Evolutionary conservation across 345 rosid genomes (phyloP).

Genomic region (Noccaea bulbosa): DNA sequence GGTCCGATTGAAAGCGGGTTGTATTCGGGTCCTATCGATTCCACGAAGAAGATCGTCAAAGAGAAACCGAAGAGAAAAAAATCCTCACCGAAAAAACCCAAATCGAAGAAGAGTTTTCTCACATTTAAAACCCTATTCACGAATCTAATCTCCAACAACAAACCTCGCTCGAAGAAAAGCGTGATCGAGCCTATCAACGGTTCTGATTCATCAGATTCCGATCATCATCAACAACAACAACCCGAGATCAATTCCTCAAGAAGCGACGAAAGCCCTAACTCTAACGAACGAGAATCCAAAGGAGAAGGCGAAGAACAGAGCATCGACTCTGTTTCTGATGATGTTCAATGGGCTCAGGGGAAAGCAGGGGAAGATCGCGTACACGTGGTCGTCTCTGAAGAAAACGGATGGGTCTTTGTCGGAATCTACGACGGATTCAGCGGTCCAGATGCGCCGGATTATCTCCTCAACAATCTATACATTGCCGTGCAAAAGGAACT

Average conservation of each 20-base stretch:
- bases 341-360: slow-evolving; percentile 93
- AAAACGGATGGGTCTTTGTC: slow-evolving; percentile 81
- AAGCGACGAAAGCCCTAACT: slow-evolving; percentile 28
- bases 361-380: slow-evolving; percentile 97
- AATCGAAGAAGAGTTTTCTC: slow-evolving; percentile 48
- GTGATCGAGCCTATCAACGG: slow-evolving; percentile 57
- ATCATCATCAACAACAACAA: slow-evolving; percentile 9
- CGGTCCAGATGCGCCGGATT: slow-evolving; percentile 96
- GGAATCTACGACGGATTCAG: slow-evolving; percentile 96
- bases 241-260: slow-evolving; percentile 15
- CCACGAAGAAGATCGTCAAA: slow-evolving; percentile 36
- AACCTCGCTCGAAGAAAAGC: slow-evolving; percentile 48
- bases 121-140: slow-evolving; percentile 46
- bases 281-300: slow-evolving; percentile 16
- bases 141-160: slow-evolving; percentile 53
- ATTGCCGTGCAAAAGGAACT: slow-evolving; percentile 71
- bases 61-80: slow-evolving; percentile 57
- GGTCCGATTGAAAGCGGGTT: slow-evolving; percentile 54
- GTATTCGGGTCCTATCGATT: slow-evolving; percentile 49
- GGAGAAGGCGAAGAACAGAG: slow-evolving; percentile 42
- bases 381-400: slow-evolving; percentile 87
- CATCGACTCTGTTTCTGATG: slow-evolving; percentile 52
- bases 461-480: slow-evolving; percentile 66
- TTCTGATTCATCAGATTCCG: slow-evolving; percentile 43
- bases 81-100: slow-evolving; percentile 22